Conservation (phyloP, 2,329 filamentous ascomycete genomes). For the Thelonectria olida region DNA sequence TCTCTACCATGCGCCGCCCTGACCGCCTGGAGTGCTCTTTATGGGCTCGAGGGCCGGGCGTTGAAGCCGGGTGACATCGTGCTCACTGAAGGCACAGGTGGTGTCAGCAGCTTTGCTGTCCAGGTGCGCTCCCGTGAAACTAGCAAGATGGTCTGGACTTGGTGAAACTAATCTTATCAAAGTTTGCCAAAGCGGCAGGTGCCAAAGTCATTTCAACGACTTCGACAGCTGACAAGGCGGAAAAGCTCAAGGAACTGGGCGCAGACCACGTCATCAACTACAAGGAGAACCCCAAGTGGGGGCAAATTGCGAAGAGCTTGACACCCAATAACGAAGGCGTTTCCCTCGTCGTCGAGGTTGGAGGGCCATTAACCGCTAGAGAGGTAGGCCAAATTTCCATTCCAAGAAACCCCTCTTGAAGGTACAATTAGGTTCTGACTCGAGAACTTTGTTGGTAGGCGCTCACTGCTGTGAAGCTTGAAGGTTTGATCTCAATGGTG, state of each 20-base stretch:
- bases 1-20: slow-evolving; percentile 62
- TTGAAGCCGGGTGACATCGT: slow-evolving; percentile 52
- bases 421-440: no score
- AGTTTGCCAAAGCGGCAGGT: slow-evolving; percentile 56
- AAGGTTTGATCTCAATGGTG: slow-evolving; percentile 44
- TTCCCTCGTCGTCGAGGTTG: slow-evolving; percentile 72
- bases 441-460: no score
- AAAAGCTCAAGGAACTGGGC: slow-evolving; percentile 62
- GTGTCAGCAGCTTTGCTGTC: slow-evolving; percentile 60
- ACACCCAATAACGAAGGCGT: slow-evolving; percentile 59
- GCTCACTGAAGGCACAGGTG: slow-evolving; percentile 62
- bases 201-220: slow-evolving; percentile 67
- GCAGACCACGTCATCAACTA: slow-evolving; percentile 71
- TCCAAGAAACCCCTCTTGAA: no score
- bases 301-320: slow-evolving; percentile 61
- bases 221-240: slow-evolving; percentile 62
- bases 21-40: slow-evolving; percentile 28
- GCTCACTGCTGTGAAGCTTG: slow-evolving; percentile 56
- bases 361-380: slow-evolving; percentile 69
- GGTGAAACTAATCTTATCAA: neutral
- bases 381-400: no score
- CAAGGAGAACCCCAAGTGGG: slow-evolving; percentile 66
- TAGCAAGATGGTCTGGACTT: no score
- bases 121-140: slow-evolving; percentile 37
- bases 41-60: slow-evolving; percentile 27